phyloP scores from a whole-genome alignment of 768 basidiomycete genomes.

The Boletales sp. region DNA sequence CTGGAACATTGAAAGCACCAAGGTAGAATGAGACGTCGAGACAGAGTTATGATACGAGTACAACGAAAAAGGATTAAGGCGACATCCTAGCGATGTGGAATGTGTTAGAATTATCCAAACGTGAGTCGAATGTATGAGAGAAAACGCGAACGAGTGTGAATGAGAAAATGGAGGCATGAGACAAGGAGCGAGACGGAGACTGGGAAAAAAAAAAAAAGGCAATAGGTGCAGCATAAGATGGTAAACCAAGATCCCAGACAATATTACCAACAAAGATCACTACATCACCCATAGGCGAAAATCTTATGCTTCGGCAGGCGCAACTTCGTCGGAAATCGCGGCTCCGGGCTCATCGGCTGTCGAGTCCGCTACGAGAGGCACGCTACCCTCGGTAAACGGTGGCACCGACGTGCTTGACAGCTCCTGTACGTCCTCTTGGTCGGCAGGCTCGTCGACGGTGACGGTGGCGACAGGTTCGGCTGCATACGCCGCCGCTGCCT shows the following conservation, averaged over 20 bases:
- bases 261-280: too few species aligned
- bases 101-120: slow-evolving; percentile 5
- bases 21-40: slow-evolving; percentile 20
- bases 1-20: slow-evolving; percentile 67
- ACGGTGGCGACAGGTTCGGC: not conserved
- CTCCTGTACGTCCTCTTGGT: not conserved
- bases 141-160: slow-evolving; percentile 7
- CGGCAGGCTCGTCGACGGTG: not conserved
- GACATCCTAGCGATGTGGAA: slow-evolving; percentile 11
- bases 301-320: slow-evolving; percentile 1
- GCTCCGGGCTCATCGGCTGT: not conserved
- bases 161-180: not conserved
- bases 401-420: not conserved
- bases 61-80: slow-evolving; percentile 1
- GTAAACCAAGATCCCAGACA: not conserved
- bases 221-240: slow-evolving; percentile 1
- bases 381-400: too few species aligned
- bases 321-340: not conserved
- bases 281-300: too few species aligned
- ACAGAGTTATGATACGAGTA: slow-evolving; percentile 11
- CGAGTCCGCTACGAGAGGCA: too few species aligned
- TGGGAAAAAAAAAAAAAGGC: not conserved
- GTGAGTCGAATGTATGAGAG: slow-evolving; percentile 1
- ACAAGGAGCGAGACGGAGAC: slow-evolving; percentile 4
- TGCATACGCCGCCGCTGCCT: not conserved